Conservation (phyloP, 306 rosid genomes). For the Bauhinia variegata region DNA sequence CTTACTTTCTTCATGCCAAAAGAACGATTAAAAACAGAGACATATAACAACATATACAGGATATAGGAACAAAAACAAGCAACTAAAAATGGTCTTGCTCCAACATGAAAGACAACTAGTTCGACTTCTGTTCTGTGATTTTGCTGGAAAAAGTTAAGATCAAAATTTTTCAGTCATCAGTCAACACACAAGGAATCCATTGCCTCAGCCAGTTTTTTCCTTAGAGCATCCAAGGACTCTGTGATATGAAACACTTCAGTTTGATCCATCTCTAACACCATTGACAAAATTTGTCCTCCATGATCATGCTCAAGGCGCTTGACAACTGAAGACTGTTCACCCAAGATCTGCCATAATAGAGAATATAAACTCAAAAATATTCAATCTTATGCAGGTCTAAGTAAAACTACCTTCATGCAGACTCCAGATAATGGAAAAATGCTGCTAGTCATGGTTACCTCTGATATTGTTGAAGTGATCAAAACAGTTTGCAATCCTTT, state of each 20-base stretch:
- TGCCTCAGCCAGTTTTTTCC: conserved; percentile 44
- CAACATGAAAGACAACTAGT: no score
- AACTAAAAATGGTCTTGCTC: no score
- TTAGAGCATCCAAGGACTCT: conserved; percentile 42
- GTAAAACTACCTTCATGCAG: background rate
- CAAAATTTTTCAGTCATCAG: conserved; percentile 15
- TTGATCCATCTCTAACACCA: conserved; percentile 50
- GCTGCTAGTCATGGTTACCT: conserved; percentile 46
- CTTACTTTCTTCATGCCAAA: no score
- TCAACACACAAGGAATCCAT: conserved; percentile 39
- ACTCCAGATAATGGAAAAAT: conserved; percentile 19
- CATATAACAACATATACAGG: no score
- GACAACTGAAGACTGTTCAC: conserved; percentile 38
- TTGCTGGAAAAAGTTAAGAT: background rate
- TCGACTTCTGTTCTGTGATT: conserved; percentile 24
- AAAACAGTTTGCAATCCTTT: conserved; percentile 78
- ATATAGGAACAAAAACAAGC: no score
- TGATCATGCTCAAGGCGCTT: conserved; percentile 43
- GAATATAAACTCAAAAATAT: conserved; percentile 29
- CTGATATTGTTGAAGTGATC: conserved; percentile 74
- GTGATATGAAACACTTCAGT: conserved; percentile 44
- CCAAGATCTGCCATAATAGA: conserved; percentile 49
- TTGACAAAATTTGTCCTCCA: conserved; percentile 47
- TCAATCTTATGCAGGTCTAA: conserved; percentile 4
- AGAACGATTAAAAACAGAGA: no score